phyloP scores from a whole-genome alignment of 768 basidiomycete species.

The Mrakia hoshinonis region DNA sequence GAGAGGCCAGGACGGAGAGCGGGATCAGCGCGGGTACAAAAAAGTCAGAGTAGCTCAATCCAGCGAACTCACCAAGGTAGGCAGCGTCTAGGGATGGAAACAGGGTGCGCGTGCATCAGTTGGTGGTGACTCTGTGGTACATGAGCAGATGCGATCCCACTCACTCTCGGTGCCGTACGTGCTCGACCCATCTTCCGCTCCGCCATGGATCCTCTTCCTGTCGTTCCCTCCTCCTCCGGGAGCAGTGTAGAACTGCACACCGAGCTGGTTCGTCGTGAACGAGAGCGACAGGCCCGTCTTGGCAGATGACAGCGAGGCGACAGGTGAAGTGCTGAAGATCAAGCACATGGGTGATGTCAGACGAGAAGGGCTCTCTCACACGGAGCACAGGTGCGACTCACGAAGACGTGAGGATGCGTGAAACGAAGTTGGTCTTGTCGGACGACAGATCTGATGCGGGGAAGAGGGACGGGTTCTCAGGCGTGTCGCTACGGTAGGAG shows the following conservation, averaged over 20 bases:
- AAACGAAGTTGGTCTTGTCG: not conserved
- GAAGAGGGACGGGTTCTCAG: constrained; percentile 6
- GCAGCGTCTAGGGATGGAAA: not conserved
- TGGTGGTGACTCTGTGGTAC: no score
- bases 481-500: not conserved
- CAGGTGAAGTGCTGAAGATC: not conserved
- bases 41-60: not conserved
- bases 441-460: not conserved
- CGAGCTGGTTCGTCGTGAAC: constrained; percentile 25
- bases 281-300: constrained; percentile 11
- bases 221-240: constrained; percentile 7
- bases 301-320: constrained; percentile 21
- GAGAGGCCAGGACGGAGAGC: not conserved
- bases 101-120: not conserved
- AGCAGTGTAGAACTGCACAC: constrained; percentile 28
- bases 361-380: not conserved
- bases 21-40: not conserved
- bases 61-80: not conserved
- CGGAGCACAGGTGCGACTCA: not conserved
- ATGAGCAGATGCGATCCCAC: not conserved
- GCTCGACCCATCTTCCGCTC: not conserved
- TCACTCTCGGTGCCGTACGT: constrained; percentile 18
- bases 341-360: not conserved
- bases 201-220: constrained; percentile 14
- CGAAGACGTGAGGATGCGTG: not conserved